phyloP scores from a whole-genome alignment of 345 rosid species.

The Cochlearia excelsa region DNA sequence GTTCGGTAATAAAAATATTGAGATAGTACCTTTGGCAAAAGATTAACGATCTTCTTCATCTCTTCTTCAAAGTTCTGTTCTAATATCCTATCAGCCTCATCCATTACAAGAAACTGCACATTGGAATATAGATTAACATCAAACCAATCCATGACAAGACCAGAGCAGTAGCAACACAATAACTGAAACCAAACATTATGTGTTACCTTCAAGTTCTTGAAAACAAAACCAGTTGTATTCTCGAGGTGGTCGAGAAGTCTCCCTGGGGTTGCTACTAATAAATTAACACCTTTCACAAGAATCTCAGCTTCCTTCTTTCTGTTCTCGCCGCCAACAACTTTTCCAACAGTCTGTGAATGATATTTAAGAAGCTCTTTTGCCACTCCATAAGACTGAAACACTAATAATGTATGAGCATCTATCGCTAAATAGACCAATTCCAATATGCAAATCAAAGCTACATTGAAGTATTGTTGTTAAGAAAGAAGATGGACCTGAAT shows the following conservation, averaged over 20 bases:
- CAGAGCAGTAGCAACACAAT: background rate
- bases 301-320: conserved; percentile 82
- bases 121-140: background rate
- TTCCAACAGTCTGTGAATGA: conserved; percentile 88
- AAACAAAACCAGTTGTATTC: conserved; percentile 78
- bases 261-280: conserved; percentile 96
- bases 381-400: conserved; percentile 62
- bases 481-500: conserved; percentile 59
- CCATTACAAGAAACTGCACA: conserved; percentile 80
- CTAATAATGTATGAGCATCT: background rate
- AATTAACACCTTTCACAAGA: conserved; percentile 80
- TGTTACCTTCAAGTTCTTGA: conserved; percentile 78
- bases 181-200: background rate
- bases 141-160: conserved; percentile 1
- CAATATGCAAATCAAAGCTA: background rate
- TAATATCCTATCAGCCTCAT: conserved; percentile 95
- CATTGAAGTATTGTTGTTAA: no score
- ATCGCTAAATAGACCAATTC: background rate
- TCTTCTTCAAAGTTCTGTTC: conserved; percentile 98
- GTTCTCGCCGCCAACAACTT: conserved; percentile 84
- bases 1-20: background rate
- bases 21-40: conserved; percentile 70
- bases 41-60: conserved; percentile 85
- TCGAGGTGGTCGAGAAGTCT: conserved; percentile 96
- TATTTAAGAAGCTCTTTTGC: conserved; percentile 84